Percentiles rank a stretch among this genome's conserved stretches.
Evolutionary conservation across 208 protist genomes (phyloP).

Genomic region (Crithidia brevicula): DNA sequence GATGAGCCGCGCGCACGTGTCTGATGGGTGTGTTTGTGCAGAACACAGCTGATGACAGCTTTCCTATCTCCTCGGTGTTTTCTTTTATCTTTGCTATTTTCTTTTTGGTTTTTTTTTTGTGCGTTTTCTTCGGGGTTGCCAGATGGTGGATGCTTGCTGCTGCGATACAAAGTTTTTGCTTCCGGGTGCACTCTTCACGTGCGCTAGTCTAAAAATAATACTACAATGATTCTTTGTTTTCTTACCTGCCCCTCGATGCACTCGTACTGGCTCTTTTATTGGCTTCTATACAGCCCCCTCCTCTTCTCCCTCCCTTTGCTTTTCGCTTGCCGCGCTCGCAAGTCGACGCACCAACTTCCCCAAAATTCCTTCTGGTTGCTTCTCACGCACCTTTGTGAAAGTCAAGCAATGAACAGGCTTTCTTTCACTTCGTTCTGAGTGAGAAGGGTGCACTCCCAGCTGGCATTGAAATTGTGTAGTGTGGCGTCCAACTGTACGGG

Average conservation of each 20-base stretch:
- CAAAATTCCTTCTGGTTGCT: background rate
- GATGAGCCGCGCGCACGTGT: background rate
- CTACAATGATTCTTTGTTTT: background rate
- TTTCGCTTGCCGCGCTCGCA: too few species aligned
- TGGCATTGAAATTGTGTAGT: too few species aligned
- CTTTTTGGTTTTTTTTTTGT: conserved; percentile 27
- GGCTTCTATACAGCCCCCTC: background rate
- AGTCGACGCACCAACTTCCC: background rate
- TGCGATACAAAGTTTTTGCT: background rate
- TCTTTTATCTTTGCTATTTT: conserved; percentile 26
- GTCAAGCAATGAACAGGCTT: background rate
- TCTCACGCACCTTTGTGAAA: background rate
- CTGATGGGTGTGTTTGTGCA: background rate
- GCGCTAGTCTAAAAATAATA: background rate
- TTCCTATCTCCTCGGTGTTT: conserved; percentile 17
- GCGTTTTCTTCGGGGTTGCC: background rate
- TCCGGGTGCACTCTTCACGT: conserved; percentile 21
- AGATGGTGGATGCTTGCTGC: background rate
- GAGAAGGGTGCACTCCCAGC: background rate
- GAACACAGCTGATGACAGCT: background rate
- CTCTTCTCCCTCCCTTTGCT: too few species aligned
- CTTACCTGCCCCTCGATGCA: background rate
- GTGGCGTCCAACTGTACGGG: too few species aligned
- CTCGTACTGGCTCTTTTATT: background rate
- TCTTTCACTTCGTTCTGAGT: background rate